A percentile compares a stretch with the other conserved stretches of the same genome.
Conservation (phyloP, 2,329 filamentous ascomycete genomes). For the Bipolaris cookei region DNA sequence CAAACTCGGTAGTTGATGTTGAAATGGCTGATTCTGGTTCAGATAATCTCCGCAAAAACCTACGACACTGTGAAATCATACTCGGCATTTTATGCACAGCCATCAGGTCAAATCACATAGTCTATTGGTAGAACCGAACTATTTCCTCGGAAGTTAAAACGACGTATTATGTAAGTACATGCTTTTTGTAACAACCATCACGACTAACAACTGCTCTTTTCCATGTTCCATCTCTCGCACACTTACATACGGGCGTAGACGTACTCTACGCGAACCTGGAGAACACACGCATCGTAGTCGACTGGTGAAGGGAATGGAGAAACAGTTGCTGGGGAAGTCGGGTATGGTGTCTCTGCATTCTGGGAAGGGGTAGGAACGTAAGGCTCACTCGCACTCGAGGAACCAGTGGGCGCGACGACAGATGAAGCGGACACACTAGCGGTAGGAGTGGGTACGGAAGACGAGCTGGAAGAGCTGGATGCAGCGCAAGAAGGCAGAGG, state of each 20-base stretch:
- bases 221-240: neutral
- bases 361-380: neutral
- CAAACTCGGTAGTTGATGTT: too few relatives aligned
- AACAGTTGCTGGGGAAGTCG: conserved; percentile 18
- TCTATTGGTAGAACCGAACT: neutral
- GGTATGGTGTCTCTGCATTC: conserved; percentile 10
- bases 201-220: neutral
- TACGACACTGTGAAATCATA: too few relatives aligned
- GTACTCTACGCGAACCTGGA: conserved; percentile 18
- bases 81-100: too few relatives aligned
- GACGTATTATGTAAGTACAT: neutral
- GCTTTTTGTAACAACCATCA: neutral
- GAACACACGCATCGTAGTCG: conserved; percentile 19
- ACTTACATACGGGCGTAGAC: conserved; percentile 12
- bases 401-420: neutral
- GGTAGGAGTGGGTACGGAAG: conserved; percentile 10
- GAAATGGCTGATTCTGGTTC: neutral
- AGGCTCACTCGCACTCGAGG: neutral
- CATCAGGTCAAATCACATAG: neutral
- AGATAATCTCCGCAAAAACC: neutral
- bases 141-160: too few relatives aligned
- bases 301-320: conserved; percentile 17
- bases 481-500: conserved; percentile 5
- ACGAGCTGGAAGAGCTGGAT: conserved; percentile 2
- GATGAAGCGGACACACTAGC: conserved; percentile 8